Percentiles rank a stretch among this genome's conserved stretches.
These are phyloP conservation scores for Melampsora allii-populina DNA, from an alignment of 1,284 basidiomycete species.

Conservation along the genomic window DNA sequence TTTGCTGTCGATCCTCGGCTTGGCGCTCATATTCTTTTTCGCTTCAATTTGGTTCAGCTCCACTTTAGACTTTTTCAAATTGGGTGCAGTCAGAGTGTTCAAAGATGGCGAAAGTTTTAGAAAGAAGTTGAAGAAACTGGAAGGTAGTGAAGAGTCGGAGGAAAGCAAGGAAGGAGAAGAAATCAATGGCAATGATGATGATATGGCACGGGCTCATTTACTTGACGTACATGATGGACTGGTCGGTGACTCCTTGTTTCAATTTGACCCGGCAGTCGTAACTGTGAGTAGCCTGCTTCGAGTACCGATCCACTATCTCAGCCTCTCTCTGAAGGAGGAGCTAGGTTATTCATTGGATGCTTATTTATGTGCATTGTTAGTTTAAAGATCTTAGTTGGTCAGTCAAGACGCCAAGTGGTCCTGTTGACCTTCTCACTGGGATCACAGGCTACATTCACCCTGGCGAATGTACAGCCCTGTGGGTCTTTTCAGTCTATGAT, in stretches of 20 bases:
- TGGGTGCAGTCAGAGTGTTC: conserved; percentile 29
- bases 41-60: conserved; percentile 12
- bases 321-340: too few species aligned
- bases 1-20: conserved; percentile 15
- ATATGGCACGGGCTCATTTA: too few species aligned
- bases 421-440: conserved; percentile 15
- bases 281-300: background rate
- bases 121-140: conserved; percentile 4
- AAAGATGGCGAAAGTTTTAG: conserved; percentile 11
- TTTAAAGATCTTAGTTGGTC: conserved; percentile 23
- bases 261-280: conserved; percentile 36
- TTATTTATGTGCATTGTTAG: background rate
- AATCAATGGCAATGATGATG: background rate
- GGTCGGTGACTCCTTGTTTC: background rate
- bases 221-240: background rate
- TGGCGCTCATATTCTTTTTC: conserved; percentile 1
- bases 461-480: conserved; percentile 43
- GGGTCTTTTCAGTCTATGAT: conserved; percentile 10
- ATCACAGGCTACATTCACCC: conserved; percentile 38
- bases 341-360: background rate
- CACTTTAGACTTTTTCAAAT: conserved; percentile 22
- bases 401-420: conserved; percentile 2
- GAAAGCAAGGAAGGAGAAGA: background rate
- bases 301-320: too few species aligned
- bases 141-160: background rate